A percentile compares a stretch with the other conserved stretches of the same genome.
These are phyloP conservation scores for Verticillium zaregamsianum DNA, from an alignment of 2,329 filamentous ascomycete species.

Conservation along the genomic window DNA sequence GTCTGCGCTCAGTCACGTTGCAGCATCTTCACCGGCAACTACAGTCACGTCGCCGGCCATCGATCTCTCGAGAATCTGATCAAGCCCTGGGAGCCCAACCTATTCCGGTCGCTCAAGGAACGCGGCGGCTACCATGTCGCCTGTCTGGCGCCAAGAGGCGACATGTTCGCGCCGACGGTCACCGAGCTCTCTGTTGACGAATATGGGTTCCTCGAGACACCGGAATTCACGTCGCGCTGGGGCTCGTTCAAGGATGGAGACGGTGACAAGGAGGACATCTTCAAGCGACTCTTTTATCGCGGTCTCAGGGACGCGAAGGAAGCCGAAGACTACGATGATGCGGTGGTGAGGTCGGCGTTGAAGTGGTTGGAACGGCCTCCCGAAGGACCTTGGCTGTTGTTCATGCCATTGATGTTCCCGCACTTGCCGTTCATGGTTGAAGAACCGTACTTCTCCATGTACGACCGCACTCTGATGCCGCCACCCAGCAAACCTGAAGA, in stretches of 20 bases:
- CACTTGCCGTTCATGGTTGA: slow-evolving; percentile 44
- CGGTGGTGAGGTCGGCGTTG: slow-evolving; percentile 32
- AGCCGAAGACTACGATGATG: slow-evolving; percentile 40
- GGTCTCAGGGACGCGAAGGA: slow-evolving; percentile 31
- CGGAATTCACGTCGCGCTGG: slow-evolving; percentile 14
- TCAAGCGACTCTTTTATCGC: slow-evolving; percentile 35
- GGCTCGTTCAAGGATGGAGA: slow-evolving; percentile 5
- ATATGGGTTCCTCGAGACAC: slow-evolving; percentile 37
- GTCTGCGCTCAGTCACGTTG: slow-evolving; percentile 42
- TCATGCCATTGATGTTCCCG: slow-evolving; percentile 38
- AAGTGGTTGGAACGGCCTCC: slow-evolving; percentile 40
- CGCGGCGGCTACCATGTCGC: slow-evolving; percentile 39
- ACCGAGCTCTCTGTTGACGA: slow-evolving; percentile 41
- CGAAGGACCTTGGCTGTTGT: slow-evolving; percentile 34
- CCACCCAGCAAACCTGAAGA: slow-evolving; percentile 3
- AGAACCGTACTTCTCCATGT: slow-evolving; percentile 43
- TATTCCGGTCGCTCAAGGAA: slow-evolving; percentile 39
- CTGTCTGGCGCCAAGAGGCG: slow-evolving; percentile 35
- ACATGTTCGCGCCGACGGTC: slow-evolving; percentile 36
- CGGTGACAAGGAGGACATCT: slow-evolving; percentile 25
- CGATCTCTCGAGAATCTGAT: slow-evolving; percentile 41
- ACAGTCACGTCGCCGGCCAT: slow-evolving; percentile 41
- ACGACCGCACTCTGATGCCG: slow-evolving; percentile 24
- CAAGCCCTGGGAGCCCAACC: slow-evolving; percentile 43
- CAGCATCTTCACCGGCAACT: slow-evolving; percentile 41